Evolutionary conservation across 495 filamentous ascomycete species (phyloP), one percentile per base, ranked within the genome.

Genomic region (Apodospora peruviana): DNA sequence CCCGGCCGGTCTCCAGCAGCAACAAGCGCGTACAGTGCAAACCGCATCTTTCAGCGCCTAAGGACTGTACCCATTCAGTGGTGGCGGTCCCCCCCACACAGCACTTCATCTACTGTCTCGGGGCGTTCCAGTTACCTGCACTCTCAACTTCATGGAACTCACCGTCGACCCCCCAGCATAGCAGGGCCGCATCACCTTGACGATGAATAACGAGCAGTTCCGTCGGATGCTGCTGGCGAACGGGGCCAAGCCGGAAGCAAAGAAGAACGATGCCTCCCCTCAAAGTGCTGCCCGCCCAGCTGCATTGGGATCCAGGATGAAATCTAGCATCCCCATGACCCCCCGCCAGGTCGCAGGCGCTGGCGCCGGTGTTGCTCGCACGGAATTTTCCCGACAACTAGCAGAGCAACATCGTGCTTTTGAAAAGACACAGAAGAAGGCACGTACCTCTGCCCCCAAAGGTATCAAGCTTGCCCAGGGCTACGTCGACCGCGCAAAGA

Each of bases 351-450:
- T 93, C 16, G 73, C 71, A 53, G 74, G 69, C 20, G 40, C 40
- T 22, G 49, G 40, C 32, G 48, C 23, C 24, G 41, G 41, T 23
- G 49, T 24, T 16, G 42, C 29, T 11, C 75, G 75, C 27, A 68
- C 77, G 40, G 86, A 96, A 45, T 96, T 96, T 58, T 82, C 86
- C 5, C 85, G 83, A 39, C 93, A 96, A 69, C 73, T 96, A 19
- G 85, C 87, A 39, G 91, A 96, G 47, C 81, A 83, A 43, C 82
- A 85, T 38, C 74, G 73, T 44, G 59, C 65, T n/a, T 55, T 68
- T 20, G 76, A 71, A 27, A 50, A 67, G 66, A 29, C 56, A 59
- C 9, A 87, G 78, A 72, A 86, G 63, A 94, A 91, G 75, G 81
- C 83, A 53, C 84, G 85, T 18, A 81, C 83, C 1, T 85, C 83